Conservation (phyloP, 164 flowering plant species). For the Echeveria elegans region DNA sequence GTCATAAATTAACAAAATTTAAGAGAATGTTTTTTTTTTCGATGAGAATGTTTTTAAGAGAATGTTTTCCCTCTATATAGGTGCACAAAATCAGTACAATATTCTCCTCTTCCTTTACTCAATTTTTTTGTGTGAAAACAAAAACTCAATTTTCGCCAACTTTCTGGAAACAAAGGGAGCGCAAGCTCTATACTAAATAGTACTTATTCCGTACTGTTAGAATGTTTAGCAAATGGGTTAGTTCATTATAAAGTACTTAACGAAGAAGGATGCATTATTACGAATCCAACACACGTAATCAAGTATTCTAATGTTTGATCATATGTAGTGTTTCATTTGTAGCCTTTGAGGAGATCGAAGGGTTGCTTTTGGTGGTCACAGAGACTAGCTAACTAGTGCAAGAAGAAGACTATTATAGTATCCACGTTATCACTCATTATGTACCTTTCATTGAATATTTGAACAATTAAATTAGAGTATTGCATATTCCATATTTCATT, state of each 20-base stretch:
- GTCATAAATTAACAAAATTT: no score
- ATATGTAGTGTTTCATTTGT: not conserved
- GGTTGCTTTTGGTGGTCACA: not conserved
- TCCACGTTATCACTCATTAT: not conserved
- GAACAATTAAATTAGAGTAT: not conserved
- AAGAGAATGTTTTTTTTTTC: no score
- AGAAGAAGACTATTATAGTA: not conserved
- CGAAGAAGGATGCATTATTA: not conserved
- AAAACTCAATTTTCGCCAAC: no score
- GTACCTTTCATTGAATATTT: not conserved
- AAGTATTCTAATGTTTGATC: not conserved
- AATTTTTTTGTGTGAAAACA: no score
- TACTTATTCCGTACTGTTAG: no score
- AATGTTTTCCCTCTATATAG: no score
- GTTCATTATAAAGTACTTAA: not conserved
- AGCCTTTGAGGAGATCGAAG: not conserved
- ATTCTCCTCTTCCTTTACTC: no score
- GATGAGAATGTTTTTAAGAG: no score
- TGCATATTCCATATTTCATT: constrained; percentile 4
- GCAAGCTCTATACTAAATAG: no score
- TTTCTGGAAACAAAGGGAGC: no score
- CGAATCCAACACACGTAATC: not conserved
- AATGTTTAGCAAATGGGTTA: not conserved
- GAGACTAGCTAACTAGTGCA: not conserved
- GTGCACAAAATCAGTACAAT: no score